These are phyloP conservation scores for Ilyonectria mors-panacis DNA, from an alignment of 2,329 filamentous ascomycete genomes.

Conservation along the genomic window DNA sequence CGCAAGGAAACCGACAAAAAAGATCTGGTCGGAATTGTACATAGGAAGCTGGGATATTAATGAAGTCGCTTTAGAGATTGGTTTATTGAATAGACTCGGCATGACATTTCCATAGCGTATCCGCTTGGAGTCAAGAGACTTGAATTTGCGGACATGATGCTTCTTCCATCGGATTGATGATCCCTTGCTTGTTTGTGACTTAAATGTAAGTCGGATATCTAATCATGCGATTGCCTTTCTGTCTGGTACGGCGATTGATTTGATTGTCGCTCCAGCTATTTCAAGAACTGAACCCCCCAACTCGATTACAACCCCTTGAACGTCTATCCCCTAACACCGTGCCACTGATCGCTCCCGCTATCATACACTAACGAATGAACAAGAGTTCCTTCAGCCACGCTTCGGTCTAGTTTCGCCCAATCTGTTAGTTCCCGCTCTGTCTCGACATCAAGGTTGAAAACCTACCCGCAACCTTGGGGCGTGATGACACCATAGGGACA, in stretches of 20 bases:
- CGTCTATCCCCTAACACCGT: conserved; percentile 19
- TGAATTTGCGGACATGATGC: neutral
- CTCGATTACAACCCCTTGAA: neutral
- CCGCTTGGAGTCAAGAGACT: neutral
- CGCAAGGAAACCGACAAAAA: neutral
- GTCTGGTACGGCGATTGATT: neutral
- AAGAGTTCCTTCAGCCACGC: conserved; percentile 32
- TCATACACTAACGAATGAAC: neutral
- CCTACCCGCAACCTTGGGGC: conserved; percentile 71
- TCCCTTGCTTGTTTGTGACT: neutral
- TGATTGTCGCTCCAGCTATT: neutral
- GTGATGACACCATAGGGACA: conserved; percentile 71
- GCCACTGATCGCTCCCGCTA: conserved; percentile 4
- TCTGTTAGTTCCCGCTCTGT: neutral
- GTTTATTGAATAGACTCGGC: neutral
- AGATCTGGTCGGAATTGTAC: neutral
- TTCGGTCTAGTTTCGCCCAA: conserved; percentile 29
- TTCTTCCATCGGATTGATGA: neutral
- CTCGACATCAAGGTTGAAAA: conserved; percentile 18
- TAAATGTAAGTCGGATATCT: neutral
- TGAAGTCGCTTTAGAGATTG: conserved; percentile 4
- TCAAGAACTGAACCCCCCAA: conserved; percentile 1
- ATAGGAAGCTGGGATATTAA: conserved; percentile 4
- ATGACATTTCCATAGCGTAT: neutral
- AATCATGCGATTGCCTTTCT: neutral